Evolutionary conservation across 148 eudicot species (phyloP), one percentile per base, ranked within the genome.

Genomic region (Vaccinium macrocarpon): DNA sequence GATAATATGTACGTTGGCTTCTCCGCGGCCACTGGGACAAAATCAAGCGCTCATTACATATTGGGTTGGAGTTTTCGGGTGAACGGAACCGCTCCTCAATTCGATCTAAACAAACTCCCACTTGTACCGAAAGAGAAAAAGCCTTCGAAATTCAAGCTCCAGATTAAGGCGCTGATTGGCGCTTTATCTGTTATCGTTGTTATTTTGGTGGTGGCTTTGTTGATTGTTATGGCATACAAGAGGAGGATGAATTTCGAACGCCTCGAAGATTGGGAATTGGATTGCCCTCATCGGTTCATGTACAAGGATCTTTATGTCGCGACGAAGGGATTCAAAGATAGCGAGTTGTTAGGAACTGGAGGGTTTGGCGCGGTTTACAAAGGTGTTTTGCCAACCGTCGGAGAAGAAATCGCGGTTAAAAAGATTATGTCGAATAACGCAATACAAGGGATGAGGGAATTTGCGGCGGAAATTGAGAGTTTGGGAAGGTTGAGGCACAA

Each of bases 251-350:
- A 48, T 11, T 81, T 29, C 21, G 90, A 86, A 53, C 82, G 48
- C 1, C 72, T 84, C 0, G 90, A 88, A 53, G 90, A 88, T 0
- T 88, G 90, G 90, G 90, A 88, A n/a, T 15, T 88, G n/a, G 88
- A 88, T 6, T 77, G 83, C 49, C 87, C 90, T 82, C 90, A 84
- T 21, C 79, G 90, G 48, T 82, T 84, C 25, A 35, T 23, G 23
- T 86, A 86, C 42, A 78, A 42, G 21, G 90, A 88, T 61, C 88
- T 88, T 42, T 3, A 84, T 5, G n/a, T 2, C 1, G 90, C 90
- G 0, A 88, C 90, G 0, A 82, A 82, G 70, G 88, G 90, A 14
- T 88, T 88, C 5, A 77, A 62, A 46, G 81, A 78, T 27, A 84
- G 83, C 32, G 49, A 84, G 23, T 14, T 81, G 1, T 70, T 88